Evolutionary conservation across 2,329 filamentous ascomycete genomes (phyloP).

Genomic region (Fusarium tuaranense): DNA sequence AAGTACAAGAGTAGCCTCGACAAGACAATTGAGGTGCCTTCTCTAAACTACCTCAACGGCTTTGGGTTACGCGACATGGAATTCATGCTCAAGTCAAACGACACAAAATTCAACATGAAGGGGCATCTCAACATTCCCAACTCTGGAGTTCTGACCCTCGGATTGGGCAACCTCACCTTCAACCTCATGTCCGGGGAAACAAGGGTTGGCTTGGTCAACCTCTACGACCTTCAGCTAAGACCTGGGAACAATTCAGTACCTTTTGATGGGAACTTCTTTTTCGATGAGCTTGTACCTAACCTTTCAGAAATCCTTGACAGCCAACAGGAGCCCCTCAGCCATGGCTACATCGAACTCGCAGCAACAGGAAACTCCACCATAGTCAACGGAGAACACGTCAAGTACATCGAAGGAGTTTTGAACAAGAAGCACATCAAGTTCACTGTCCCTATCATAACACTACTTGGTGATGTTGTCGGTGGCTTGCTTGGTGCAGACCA

Average conservation of each 20-base stretch:
- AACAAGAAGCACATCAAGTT: constrained; percentile 52
- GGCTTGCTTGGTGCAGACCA: constrained; percentile 48
- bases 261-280: constrained; percentile 56
- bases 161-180: constrained; percentile 59
- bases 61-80: constrained; percentile 54
- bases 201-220: constrained; percentile 52
- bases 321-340: constrained; percentile 51
- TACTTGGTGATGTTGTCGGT: constrained; percentile 53
- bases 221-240: constrained; percentile 54
- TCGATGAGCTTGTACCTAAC: constrained; percentile 56
- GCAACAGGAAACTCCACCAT: constrained; percentile 56
- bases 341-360: constrained; percentile 56
- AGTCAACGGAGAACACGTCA: constrained; percentile 56
- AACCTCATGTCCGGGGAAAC: constrained; percentile 56
- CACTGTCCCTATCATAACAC: constrained; percentile 51
- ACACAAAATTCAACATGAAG: constrained; percentile 56
- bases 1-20: constrained; percentile 52
- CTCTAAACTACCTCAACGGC: constrained; percentile 54
- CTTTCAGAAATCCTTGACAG: constrained; percentile 53
- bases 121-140: constrained; percentile 60
- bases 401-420: constrained; percentile 58
- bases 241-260: constrained; percentile 57
- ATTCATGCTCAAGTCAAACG: constrained; percentile 52
- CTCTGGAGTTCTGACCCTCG: constrained; percentile 55
- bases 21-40: constrained; percentile 55